Conservation (phyloP, 192 early-diverging fungal genomes). For the Coemansia reversa region DNA sequence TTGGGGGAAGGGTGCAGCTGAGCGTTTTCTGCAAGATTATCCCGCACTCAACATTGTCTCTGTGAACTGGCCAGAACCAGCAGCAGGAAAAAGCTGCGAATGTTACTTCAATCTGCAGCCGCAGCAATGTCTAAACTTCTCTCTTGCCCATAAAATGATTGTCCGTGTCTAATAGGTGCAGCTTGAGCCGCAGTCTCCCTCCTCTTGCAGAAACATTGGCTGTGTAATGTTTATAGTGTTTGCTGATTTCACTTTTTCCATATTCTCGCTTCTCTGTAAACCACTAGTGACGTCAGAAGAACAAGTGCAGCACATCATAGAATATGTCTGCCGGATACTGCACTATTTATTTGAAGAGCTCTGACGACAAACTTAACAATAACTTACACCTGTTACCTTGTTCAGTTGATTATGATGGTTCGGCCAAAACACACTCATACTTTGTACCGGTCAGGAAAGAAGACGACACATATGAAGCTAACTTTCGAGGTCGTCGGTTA, state of each 20-base stretch:
- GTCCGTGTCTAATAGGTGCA: not conserved
- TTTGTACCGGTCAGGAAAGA: constrained; percentile 24
- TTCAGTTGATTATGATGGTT: constrained; percentile 31
- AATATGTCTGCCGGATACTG: constrained; percentile 1
- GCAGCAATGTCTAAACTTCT: not conserved
- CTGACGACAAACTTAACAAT: not conserved
- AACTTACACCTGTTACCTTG: constrained; percentile 34
- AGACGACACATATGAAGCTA: constrained; percentile 20
- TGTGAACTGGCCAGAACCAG: no score
- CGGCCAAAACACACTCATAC: constrained; percentile 32
- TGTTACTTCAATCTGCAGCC: not conserved
- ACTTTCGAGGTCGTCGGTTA: constrained; percentile 48
- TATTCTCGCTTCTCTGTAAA: not conserved
- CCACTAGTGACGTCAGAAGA: not conserved
- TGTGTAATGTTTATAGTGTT: not conserved
- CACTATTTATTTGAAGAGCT: constrained; percentile 11
- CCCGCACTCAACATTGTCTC: not conserved
- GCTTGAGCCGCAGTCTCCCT: not conserved
- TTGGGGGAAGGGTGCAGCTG: no score
- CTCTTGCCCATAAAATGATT: not conserved
- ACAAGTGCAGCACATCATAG: not conserved
- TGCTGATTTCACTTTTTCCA: not conserved
- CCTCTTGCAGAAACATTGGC: not conserved
- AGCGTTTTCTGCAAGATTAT: not conserved
- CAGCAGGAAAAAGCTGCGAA: not conserved